phyloP scores from a whole-genome alignment of 352 stramenopile genomes.

The Phytophthora tentaculata region DNA sequence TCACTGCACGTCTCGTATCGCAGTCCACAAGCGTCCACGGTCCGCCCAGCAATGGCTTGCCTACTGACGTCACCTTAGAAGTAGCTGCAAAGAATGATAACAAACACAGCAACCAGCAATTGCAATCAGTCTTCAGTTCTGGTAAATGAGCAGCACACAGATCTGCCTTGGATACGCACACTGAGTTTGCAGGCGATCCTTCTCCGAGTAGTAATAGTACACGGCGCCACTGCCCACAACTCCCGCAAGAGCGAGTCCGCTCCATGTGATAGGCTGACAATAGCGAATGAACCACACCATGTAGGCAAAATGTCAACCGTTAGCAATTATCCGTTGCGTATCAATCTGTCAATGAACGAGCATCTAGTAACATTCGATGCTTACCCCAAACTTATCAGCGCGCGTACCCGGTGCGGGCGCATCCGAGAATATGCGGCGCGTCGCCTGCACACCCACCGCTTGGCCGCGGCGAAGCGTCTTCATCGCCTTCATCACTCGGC shows the following conservation, averaged over 20 bases:
- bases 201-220: conserved; percentile 91
- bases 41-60: conserved; percentile 92
- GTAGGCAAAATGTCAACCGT: neutral
- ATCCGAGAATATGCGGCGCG: conserved; percentile 51
- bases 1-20: conserved; percentile 83
- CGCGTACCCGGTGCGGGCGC: conserved; percentile 21
- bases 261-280: conserved; percentile 84
- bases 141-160: neutral
- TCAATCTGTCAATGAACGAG: conserved; percentile 15
- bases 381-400: conserved; percentile 75
- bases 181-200: conserved; percentile 87
- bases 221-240: conserved; percentile 75
- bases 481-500: conserved; percentile 28
- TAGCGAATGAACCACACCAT: conserved; percentile 1
- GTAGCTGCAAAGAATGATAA: conserved; percentile 60
- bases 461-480: conserved; percentile 26
- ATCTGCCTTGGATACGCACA: conserved; percentile 41
- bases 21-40: conserved; percentile 95
- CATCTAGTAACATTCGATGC: conserved; percentile 11
- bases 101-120: neutral
- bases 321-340: conserved; percentile 8
- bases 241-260: conserved; percentile 76
- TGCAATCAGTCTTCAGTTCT: conserved; percentile 5
- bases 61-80: conserved; percentile 88
- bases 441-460: neutral